Base-by-base conservation (phyloP, 495 filamentous ascomycete species). In the Letharia lupina region DNA sequence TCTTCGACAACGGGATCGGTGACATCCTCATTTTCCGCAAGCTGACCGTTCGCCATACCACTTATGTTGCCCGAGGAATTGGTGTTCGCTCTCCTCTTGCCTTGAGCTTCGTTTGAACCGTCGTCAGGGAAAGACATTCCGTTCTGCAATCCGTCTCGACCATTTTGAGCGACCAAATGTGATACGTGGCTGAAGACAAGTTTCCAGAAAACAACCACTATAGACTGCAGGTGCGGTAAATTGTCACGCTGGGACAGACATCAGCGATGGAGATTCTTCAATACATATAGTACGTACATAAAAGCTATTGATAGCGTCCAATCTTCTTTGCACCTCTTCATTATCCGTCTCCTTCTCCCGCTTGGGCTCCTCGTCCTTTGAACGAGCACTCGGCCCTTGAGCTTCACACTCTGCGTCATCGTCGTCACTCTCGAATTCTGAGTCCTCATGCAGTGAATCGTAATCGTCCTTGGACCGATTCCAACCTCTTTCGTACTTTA, bases 191-290 rank as follows among this genome's bases (percentile, higher is more conserved):
- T 83, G 63, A 96, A 76, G 61, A 96, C 84, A 33, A 90, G 86
- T 75, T 93, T 97, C 68, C 96, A 81, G 37, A 96, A 82, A 10
- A 98, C 93, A 65, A 98, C 93, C 4, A 96, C 89, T n/a, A 97
- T 77, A 8, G 93, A 96, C 72, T 98, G 94, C 5, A 98, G 79
- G 74, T 96, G 84, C 1, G 92, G 89, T 39, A 98, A 75, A 20
- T 87, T 86, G 57, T 88, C 78, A 72, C 81, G 77, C 91, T 97
- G 70, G 56, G 33, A 40, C 28, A 60, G 56, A 66, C 42, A 70
- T 78, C 48, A 77, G 73, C 47, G 59, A 56, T 50, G 6, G 12
- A 20, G 50, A 48, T 45, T 64, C 59, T 66, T 44, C 61, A 50
- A 28, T 41, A 23, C 31, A 67, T 16, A 42, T 48, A 20, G 20